These are phyloP conservation scores for Biscogniauxia marginata DNA, from an alignment of 2,329 filamentous ascomycete species.

Conservation along the genomic window DNA sequence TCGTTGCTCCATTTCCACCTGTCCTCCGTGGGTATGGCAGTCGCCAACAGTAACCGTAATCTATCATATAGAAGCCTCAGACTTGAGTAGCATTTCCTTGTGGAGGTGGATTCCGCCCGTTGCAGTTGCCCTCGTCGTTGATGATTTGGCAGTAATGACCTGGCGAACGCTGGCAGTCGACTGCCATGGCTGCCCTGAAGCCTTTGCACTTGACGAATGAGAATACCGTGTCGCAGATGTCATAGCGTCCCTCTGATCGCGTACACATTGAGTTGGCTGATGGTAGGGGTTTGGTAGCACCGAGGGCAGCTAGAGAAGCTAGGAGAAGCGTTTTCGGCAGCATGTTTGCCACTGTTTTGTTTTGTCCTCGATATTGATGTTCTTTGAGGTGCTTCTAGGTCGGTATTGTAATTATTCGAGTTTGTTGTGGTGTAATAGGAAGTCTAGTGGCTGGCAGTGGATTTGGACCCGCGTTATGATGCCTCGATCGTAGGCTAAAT, in stretches of 20 bases:
- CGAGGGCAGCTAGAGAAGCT: constrained; percentile 7
- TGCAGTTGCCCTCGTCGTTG: constrained; percentile 17
- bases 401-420: background rate
- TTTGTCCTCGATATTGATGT: too few species aligned
- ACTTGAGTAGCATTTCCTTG: background rate
- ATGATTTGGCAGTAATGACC: constrained; percentile 15
- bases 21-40: background rate
- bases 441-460: background rate
- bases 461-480: background rate
- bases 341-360: too few species aligned
- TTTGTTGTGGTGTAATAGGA: background rate
- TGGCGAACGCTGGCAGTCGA: constrained; percentile 12
- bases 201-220: constrained; percentile 16
- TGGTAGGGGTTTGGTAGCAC: constrained; percentile 9
- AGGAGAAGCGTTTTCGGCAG: background rate
- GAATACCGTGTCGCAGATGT: constrained; percentile 20
- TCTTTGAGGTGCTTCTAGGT: background rate
- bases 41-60: background rate
- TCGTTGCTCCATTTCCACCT: background rate
- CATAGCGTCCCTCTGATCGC: constrained; percentile 13
- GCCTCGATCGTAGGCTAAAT: background rate
- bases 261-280: constrained; percentile 3
- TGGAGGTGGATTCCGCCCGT: constrained; percentile 10
- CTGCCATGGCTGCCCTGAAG: constrained; percentile 10
- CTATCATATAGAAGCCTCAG: background rate